These are phyloP conservation scores for Collariella sp. DNA, from an alignment of 495 filamentous ascomycete species.

Conservation along the genomic window DNA sequence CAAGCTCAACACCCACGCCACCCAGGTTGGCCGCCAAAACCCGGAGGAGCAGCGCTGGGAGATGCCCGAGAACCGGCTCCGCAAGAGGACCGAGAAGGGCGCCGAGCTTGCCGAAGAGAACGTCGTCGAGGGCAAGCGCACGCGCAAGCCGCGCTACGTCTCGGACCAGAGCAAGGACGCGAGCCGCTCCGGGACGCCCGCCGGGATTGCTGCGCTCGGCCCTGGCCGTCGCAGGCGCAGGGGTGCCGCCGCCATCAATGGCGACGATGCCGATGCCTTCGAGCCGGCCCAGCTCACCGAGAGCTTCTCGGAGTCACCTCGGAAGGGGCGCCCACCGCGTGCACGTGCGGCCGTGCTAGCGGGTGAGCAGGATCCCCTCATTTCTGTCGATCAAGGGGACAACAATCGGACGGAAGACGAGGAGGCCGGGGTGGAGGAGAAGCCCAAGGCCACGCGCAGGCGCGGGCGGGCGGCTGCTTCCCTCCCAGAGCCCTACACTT, in stretches of 20 bases:
- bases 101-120: conserved; percentile 38
- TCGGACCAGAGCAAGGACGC: conserved; percentile 35
- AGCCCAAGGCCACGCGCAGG: conserved; percentile 7
- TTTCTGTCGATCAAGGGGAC: neutral
- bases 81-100: conserved; percentile 40
- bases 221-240: conserved; percentile 30
- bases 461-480: neutral
- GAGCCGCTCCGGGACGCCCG: conserved; percentile 36
- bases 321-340: conserved; percentile 12
- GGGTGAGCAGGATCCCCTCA: conserved; percentile 1
- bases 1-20: conserved; percentile 35
- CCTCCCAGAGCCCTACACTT: neutral
- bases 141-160: conserved; percentile 34
- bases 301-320: neutral
- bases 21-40: conserved; percentile 36
- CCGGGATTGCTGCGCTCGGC: neutral
- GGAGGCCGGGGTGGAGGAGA: conserved; percentile 1
- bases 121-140: conserved; percentile 35
- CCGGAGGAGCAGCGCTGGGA: conserved; percentile 40
- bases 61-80: conserved; percentile 34
- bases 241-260: conserved; percentile 5
- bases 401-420: conserved; percentile 15
- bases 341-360: neutral
- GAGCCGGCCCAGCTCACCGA: conserved; percentile 4
- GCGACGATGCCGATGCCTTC: conserved; percentile 6